phyloP scores from a whole-genome alignment of 2,329 filamentous ascomycete genomes.

The Cercospora sesami region DNA sequence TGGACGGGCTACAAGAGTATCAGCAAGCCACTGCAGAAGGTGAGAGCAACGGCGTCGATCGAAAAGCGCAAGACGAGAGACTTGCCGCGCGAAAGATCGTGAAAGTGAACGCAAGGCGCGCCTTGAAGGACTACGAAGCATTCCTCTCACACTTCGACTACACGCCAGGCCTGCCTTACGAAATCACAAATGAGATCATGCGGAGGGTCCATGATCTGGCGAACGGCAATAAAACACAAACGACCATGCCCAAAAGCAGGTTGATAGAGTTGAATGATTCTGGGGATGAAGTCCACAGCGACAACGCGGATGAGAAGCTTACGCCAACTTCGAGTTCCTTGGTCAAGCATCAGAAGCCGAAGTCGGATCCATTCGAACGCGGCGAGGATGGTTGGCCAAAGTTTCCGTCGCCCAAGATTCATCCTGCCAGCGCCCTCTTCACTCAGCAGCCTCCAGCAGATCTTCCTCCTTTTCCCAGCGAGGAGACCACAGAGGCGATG shows the following conservation, averaged over 20 bases:
- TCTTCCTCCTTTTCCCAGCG: slow-evolving; percentile 66
- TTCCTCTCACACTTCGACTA: slow-evolving; percentile 77
- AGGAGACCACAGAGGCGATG: slow-evolving; percentile 33
- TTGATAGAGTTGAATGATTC: slow-evolving; percentile 34
- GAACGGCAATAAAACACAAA: slow-evolving; percentile 44
- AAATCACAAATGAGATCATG: slow-evolving; percentile 59
- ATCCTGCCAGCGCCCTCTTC: slow-evolving; percentile 67
- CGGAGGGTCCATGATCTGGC: slow-evolving; percentile 60
- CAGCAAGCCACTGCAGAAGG: slow-evolving; percentile 35
- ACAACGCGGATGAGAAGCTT: slow-evolving; percentile 27
- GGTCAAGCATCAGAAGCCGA: slow-evolving; percentile 44
- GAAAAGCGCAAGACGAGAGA: slow-evolving; percentile 49
- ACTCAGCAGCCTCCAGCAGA: slow-evolving; percentile 64
- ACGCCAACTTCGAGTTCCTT: slow-evolving; percentile 43
- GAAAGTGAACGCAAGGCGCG: slow-evolving; percentile 72
- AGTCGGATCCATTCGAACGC: slow-evolving; percentile 35
- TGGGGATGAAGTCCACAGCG: slow-evolving; percentile 25
- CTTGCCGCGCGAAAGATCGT: slow-evolving; percentile 67
- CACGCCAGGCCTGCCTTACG: slow-evolving; percentile 66
- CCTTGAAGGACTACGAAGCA: slow-evolving; percentile 70
- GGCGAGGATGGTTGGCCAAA: slow-evolving; percentile 46
- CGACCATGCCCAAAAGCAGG: slow-evolving; percentile 34
- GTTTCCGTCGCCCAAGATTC: slow-evolving; percentile 53
- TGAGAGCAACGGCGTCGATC: slow-evolving; percentile 47
- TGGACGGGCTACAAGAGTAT: slow-evolving; percentile 50